These are phyloP conservation scores for Orbilia ellipsospora DNA, from an alignment of 2,329 filamentous ascomycete genomes.

Conservation along the genomic window DNA sequence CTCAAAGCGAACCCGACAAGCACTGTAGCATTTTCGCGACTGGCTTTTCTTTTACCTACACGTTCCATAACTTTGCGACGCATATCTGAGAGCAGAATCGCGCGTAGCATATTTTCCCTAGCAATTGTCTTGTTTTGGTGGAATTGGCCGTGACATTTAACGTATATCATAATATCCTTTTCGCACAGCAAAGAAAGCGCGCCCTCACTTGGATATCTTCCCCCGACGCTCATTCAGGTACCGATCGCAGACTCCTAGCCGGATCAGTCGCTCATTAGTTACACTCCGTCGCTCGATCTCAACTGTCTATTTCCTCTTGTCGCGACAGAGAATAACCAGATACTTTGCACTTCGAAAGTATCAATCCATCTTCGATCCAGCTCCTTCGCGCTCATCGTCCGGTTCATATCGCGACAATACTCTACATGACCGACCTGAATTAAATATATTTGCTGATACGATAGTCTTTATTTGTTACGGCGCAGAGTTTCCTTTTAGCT, in stretches of 20 bases:
- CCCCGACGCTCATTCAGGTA: constrained; percentile 49
- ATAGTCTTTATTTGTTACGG: constrained; percentile 38
- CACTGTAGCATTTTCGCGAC: constrained; percentile 36
- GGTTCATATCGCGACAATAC: constrained; percentile 21
- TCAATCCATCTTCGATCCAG: constrained; percentile 15
- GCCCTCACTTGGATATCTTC: constrained; percentile 3
- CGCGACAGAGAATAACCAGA: constrained; percentile 17
- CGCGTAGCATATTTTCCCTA: constrained; percentile 16
- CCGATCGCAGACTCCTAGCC: constrained; percentile 22
- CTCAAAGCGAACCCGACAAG: constrained; percentile 36
- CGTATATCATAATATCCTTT: constrained; percentile 29
- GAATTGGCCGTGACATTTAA: constrained; percentile 2
- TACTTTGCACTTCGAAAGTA: background rate
- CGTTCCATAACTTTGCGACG: constrained; percentile 32
- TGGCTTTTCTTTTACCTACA: constrained; percentile 28
- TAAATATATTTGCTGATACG: constrained; percentile 31
- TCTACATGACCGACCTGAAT: constrained; percentile 40
- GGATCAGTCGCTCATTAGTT: constrained; percentile 50
- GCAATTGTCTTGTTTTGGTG: background rate
- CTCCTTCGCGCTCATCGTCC: constrained; percentile 23
- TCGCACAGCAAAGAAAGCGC: constrained; percentile 27
- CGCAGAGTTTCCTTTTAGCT: constrained; percentile 35
- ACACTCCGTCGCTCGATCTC: constrained; percentile 16
- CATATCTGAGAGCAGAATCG: constrained; percentile 27
- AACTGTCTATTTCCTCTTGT: background rate